These are phyloP conservation scores for Leishmania martiniquensis DNA, from an alignment of 208 protist species.

Conservation along the genomic window DNA sequence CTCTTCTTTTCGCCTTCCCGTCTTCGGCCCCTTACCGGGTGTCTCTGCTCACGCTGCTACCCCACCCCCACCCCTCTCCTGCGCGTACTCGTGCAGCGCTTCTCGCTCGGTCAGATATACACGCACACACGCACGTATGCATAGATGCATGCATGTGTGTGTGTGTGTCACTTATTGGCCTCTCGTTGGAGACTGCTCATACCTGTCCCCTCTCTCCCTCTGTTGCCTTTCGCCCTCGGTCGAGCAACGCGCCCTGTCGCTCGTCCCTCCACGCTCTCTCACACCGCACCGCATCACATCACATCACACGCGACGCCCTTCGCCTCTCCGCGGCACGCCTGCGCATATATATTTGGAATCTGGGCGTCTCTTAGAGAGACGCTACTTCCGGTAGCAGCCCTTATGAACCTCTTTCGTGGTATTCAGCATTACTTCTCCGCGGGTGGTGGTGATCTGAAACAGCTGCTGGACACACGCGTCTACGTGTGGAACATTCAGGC, in stretches of 20 bases:
- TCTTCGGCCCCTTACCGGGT: background rate
- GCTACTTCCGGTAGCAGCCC: no score
- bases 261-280: background rate
- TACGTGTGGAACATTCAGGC: slow-evolving; percentile 82
- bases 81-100: no score
- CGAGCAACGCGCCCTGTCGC: background rate
- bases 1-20: background rate
- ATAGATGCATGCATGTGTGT: no score
- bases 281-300: background rate
- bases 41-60: background rate
- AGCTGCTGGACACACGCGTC: slow-evolving; percentile 69
- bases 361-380: no score
- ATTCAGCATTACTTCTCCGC: slow-evolving; percentile 42
- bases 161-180: no score
- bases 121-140: background rate
- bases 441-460: slow-evolving; percentile 35
- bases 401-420: slow-evolving; percentile 52
- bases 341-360: no score
- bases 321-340: background rate
- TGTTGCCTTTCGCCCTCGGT: background rate
- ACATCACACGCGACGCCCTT: background rate
- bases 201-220: background rate
- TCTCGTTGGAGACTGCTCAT: no score
- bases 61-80: background rate
- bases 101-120: no score